Evolutionary conservation across 352 stramenopile genomes (phyloP).

Genomic region (Peronospora farinosa): DNA sequence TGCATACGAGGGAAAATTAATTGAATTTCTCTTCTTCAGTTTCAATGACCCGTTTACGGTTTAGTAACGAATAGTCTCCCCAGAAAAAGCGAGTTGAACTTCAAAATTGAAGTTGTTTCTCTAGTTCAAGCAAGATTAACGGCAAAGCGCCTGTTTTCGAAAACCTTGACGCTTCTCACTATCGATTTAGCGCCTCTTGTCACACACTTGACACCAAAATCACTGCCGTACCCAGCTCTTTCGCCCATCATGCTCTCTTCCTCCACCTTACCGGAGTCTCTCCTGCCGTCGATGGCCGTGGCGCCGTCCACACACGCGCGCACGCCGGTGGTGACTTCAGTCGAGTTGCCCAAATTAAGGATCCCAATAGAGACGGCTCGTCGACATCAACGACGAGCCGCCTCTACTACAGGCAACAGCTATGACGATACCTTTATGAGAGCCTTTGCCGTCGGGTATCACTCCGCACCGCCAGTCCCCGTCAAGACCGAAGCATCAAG

Average conservation of each 20-base stretch:
- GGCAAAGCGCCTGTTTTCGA: neutral
- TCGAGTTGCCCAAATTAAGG: slow-evolving; percentile 26
- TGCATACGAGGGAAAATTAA: too few species aligned
- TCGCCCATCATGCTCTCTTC: slow-evolving; percentile 13
- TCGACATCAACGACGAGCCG: slow-evolving; percentile 13
- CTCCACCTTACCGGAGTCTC: slow-evolving; percentile 1
- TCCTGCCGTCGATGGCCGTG: slow-evolving; percentile 7
- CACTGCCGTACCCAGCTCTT: neutral
- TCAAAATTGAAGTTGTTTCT: slow-evolving; percentile 18
- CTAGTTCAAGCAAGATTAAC: slow-evolving; percentile 2
- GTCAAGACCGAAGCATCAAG: slow-evolving; percentile 14
- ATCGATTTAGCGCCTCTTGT: slow-evolving; percentile 20
- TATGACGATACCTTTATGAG: slow-evolving; percentile 10
- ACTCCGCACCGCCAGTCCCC: slow-evolving; percentile 10
- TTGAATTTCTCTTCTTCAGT: slow-evolving; percentile 22
- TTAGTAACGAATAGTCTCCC: neutral
- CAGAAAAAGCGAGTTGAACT: slow-evolving; percentile 28
- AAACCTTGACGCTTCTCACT: slow-evolving; percentile 16
- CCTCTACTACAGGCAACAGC: slow-evolving; percentile 8
- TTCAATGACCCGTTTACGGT: slow-evolving; percentile 4
- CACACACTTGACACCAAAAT: neutral
- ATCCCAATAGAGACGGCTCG: slow-evolving; percentile 11
- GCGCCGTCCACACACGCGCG: slow-evolving; percentile 4
- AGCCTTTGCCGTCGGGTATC: slow-evolving; percentile 6
- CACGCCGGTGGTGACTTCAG: neutral